These are phyloP conservation scores for Fibroporia radiculosa DNA, from an alignment of 768 basidiomycete genomes.

Conservation along the genomic window DNA sequence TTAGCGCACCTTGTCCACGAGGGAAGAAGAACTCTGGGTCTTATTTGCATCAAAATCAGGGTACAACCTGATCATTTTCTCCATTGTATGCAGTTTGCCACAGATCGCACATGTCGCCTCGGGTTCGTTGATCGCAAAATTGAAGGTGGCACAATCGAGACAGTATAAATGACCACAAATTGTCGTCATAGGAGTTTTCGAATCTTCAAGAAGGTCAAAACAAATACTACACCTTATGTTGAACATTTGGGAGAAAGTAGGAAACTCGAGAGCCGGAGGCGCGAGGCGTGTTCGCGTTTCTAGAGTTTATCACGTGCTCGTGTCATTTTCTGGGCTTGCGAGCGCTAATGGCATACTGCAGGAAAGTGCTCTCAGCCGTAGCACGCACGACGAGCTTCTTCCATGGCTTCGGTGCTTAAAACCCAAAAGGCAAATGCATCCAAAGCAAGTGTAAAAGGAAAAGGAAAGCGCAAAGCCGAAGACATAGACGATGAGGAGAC, in stretches of 20 bases:
- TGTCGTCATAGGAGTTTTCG: conserved; percentile 11
- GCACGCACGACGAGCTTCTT: too few species aligned
- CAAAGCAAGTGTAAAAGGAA: conserved; percentile 36
- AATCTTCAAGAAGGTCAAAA: conserved; percentile 9
- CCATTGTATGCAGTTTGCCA: conserved; percentile 11
- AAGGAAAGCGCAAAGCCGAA: conserved; percentile 58
- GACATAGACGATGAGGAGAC: conserved; percentile 48
- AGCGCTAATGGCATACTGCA: too few species aligned
- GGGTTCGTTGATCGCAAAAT: conserved; percentile 11
- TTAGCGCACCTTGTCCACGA: not conserved
- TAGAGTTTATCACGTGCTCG: too few species aligned
- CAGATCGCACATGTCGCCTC: conserved; percentile 15
- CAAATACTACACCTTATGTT: conserved; percentile 14
- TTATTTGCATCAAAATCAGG: conserved; percentile 5
- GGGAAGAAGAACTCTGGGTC: not conserved
- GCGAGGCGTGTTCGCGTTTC: too few species aligned
- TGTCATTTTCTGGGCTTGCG: too few species aligned
- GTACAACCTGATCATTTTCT: conserved; percentile 15
- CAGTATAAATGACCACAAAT: conserved; percentile 22
- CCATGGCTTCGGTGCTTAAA: conserved; percentile 64
- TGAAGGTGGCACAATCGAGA: conserved; percentile 18
- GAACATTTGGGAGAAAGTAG: not conserved
- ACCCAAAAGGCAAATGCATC: conserved; percentile 50
- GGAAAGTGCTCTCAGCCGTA: too few species aligned
- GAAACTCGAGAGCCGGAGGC: not conserved